Conservation (phyloP, 129 eudicot genomes). For the Logfia minima region DNA sequence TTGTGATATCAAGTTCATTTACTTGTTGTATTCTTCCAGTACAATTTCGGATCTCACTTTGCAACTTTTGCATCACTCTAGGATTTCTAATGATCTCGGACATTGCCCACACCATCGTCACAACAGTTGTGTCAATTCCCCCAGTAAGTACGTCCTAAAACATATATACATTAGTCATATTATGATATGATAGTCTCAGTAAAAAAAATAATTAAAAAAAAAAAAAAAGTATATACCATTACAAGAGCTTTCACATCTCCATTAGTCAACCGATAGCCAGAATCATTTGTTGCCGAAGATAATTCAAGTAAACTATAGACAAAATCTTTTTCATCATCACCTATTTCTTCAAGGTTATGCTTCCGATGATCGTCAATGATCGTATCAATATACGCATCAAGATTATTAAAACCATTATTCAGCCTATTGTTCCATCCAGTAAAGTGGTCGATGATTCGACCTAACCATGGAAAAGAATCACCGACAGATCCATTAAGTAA, state of each 20-base stretch:
- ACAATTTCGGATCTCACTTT: constrained; percentile 12
- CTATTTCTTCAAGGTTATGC: neutral
- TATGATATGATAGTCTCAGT: too few relatives aligned
- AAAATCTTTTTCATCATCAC: constrained; percentile 16
- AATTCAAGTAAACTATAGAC: constrained; percentile 10
- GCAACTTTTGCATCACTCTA: constrained; percentile 22
- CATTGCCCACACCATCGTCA: constrained; percentile 25
- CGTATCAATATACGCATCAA: constrained; percentile 20
- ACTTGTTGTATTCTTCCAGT: neutral
- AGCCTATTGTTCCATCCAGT: constrained; percentile 19
- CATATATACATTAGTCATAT: neutral
- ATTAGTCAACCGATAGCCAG: constrained; percentile 15
- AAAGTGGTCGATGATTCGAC: neutral
- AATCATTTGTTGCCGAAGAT: neutral
- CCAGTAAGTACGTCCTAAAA: constrained; percentile 23
- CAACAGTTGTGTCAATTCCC: constrained; percentile 3
- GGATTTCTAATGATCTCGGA: constrained; percentile 12
- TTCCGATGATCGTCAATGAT: constrained; percentile 10
- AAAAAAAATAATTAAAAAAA: too few relatives aligned
- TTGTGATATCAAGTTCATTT: constrained; percentile 13
- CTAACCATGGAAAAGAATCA: constrained; percentile 31
- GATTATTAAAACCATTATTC: neutral
- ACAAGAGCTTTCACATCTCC: constrained; percentile 23
- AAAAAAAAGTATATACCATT: neutral
- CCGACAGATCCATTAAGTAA: constrained; percentile 16